phyloP scores from a whole-genome alignment of 345 rosid species.

The Ceriops decandra region DNA sequence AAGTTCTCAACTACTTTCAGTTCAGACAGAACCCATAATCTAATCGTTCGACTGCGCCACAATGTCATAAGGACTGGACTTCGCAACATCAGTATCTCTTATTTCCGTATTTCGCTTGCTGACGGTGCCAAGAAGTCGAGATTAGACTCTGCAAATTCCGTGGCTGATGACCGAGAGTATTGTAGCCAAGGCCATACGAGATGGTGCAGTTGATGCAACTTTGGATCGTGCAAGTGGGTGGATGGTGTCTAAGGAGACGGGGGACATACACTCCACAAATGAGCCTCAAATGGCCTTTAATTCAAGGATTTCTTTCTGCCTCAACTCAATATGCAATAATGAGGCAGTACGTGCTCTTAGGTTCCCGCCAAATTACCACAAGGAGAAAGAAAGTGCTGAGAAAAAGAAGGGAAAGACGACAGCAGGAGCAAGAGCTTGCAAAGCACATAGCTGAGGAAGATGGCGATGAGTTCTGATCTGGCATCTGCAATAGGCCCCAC shows the following conservation, averaged over 20 bases:
- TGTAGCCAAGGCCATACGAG: conserved; percentile 77
- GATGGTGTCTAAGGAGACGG: conserved; percentile 82
- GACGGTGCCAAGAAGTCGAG: conserved; percentile 64
- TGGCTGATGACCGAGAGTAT: conserved; percentile 80
- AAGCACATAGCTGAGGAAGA: conserved; percentile 89
- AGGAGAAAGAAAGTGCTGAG: conserved; percentile 80
- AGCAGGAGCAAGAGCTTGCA: conserved; percentile 85
- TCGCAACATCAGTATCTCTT: conserved; percentile 74
- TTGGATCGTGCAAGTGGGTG: conserved; percentile 64
- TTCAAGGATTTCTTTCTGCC: conserved; percentile 81
- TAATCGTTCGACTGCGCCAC: conserved; percentile 70
- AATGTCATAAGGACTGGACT: conserved; percentile 82
- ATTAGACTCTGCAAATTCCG: conserved; percentile 55
- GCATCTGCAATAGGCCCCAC: not conserved
- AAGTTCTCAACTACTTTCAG: conserved; percentile 59
- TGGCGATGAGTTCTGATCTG: conserved; percentile 62
- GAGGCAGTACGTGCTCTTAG: conserved; percentile 73
- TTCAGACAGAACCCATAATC: conserved; percentile 57
- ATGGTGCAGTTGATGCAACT: conserved; percentile 83
- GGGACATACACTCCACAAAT: conserved; percentile 77
- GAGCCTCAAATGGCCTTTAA: conserved; percentile 88
- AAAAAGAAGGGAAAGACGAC: conserved; percentile 81
- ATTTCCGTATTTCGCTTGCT: conserved; percentile 60
- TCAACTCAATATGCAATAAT: conserved; percentile 89
- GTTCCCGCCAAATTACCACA: conserved; percentile 67